Evolutionary conservation across 306 rosid genomes (phyloP).

Genomic region (Chamaecrista fasciculata): DNA sequence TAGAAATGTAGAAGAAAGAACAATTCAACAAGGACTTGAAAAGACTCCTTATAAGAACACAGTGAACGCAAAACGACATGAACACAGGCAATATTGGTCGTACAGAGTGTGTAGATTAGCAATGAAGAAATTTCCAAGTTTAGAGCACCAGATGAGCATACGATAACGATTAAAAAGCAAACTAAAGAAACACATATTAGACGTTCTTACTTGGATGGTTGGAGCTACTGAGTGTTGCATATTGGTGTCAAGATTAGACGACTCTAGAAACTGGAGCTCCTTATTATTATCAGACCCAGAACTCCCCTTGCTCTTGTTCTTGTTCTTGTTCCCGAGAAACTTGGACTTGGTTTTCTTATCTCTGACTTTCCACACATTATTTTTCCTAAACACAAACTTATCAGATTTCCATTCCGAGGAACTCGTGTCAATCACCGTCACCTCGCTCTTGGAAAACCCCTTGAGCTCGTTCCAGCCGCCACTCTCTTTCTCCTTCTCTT

Average conservation of each 20-base stretch:
- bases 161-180: not conserved
- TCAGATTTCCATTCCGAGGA: constrained; percentile 69
- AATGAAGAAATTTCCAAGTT: not conserved
- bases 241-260: constrained; percentile 17
- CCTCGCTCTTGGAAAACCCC: constrained; percentile 85
- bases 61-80: not conserved
- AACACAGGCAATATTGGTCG: not conserved
- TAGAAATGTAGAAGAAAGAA: constrained; percentile 8
- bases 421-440: constrained; percentile 90
- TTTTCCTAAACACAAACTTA: constrained; percentile 70
- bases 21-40: not conserved
- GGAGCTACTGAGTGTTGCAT: constrained; percentile 1
- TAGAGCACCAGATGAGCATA: not conserved
- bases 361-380: constrained; percentile 77
- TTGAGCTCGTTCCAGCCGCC: constrained; percentile 48
- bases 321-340: constrained; percentile 50
- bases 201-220: constrained; percentile 41
- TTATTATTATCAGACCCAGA: constrained; percentile 15
- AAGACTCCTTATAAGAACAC: not conserved
- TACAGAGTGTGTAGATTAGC: constrained; percentile 12
- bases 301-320: constrained; percentile 49
- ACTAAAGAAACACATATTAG: not conserved
- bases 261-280: constrained; percentile 31
- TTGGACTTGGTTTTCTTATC: constrained; percentile 63
- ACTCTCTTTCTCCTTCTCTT: constrained; percentile 30